phyloP scores from a whole-genome alignment of 148 eudicot genomes.

The Polygonum maritimum region DNA sequence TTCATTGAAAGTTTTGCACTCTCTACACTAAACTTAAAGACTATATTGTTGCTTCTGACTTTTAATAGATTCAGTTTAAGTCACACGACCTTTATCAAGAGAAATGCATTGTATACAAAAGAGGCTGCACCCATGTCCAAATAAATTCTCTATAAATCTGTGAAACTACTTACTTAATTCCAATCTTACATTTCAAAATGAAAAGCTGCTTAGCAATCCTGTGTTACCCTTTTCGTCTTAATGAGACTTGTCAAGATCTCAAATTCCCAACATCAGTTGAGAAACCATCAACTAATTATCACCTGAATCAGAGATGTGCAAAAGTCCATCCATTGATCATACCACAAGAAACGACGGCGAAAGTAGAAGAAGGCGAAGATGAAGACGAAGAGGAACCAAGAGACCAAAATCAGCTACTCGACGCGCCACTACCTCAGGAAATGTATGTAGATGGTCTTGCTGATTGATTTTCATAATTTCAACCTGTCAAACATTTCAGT shows the following conservation, averaged over 20 bases:
- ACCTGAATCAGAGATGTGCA: not conserved
- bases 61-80: not conserved
- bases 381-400: not conserved
- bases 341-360: not conserved
- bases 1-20: not conserved
- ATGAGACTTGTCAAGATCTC: not conserved
- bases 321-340: not conserved
- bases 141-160: not conserved
- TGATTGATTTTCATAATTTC: constrained; percentile 74
- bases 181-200: not conserved
- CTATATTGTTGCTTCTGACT: not conserved
- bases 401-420: not conserved
- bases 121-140: not conserved
- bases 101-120: not conserved
- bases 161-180: not conserved
- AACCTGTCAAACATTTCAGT: constrained; percentile 53
- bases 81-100: not conserved
- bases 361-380: not conserved
- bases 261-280: not conserved
- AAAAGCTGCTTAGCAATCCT: not conserved
- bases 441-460: constrained; percentile 65
- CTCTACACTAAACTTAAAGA: not conserved
- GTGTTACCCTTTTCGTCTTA: not conserved
- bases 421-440: constrained; percentile 61
- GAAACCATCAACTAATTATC: not conserved